These are phyloP conservation scores for Mortierella sp. DNA, from an alignment of 371 early-diverging fungal genomes.

Conservation along the genomic window DNA sequence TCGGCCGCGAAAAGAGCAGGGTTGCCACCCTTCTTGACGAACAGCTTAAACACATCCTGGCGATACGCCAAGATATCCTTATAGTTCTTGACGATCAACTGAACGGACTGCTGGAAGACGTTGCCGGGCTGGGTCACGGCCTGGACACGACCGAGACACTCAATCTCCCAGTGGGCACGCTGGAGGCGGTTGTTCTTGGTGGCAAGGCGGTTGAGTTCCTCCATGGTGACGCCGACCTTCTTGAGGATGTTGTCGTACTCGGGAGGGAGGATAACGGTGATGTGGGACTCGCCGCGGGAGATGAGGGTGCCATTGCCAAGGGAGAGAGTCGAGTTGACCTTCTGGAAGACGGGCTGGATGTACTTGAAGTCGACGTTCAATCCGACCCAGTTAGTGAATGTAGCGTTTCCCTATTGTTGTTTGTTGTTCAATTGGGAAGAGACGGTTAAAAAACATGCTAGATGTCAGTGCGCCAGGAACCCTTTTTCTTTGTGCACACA, in stretches of 20 bases:
- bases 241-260: conserved; percentile 72
- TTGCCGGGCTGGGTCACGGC: conserved; percentile 46
- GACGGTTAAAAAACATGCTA: no score
- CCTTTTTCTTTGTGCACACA: no score
- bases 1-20: conserved; percentile 71
- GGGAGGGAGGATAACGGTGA: conserved; percentile 83
- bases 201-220: conserved; percentile 77
- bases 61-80: conserved; percentile 62
- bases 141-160: conserved; percentile 77
- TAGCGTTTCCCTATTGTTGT: conserved; percentile 26
- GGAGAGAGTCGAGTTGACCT: conserved; percentile 63
- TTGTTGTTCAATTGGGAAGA: conserved; percentile 1
- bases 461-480: no score
- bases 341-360: conserved; percentile 66
- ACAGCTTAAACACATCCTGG: conserved; percentile 64
- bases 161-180: conserved; percentile 61
- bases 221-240: conserved; percentile 76
- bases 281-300: conserved; percentile 80
- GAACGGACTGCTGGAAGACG: conserved; percentile 44
- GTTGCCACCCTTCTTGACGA: conserved; percentile 68
- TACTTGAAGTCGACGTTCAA: conserved; percentile 72
- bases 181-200: conserved; percentile 65
- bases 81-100: conserved; percentile 48
- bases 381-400: conserved; percentile 70
- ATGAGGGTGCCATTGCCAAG: conserved; percentile 58